phyloP scores from a whole-genome alignment of 257 asterid species.

The Linaria vulgaris region DNA sequence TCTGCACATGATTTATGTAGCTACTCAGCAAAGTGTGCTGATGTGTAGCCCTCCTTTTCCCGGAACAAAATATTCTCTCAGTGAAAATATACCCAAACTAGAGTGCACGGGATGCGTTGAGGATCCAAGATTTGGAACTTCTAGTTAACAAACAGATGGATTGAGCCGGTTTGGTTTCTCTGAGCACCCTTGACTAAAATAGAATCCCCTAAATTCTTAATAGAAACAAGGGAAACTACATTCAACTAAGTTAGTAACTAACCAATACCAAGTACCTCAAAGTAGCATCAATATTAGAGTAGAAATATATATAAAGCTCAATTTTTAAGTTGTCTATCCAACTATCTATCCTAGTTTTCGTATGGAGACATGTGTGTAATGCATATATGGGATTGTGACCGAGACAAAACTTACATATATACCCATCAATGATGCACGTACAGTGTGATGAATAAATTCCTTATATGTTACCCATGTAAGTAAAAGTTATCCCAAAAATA shows the following conservation, averaged over 20 bases:
- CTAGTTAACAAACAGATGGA: no score
- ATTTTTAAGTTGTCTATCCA: not conserved
- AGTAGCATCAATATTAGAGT: not conserved
- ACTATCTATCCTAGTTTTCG: not conserved
- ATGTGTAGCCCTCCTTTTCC: no score
- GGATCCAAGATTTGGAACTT: no score
- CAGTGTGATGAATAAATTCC: not conserved
- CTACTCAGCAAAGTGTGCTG: no score
- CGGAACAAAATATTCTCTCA: not conserved
- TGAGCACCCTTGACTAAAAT: no score
- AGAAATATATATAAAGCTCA: not conserved
- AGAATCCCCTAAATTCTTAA: not conserved
- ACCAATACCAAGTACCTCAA: not conserved
- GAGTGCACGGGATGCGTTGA: no score
- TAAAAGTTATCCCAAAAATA: not conserved
- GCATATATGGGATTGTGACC: not conserved
- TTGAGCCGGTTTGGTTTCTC: no score
- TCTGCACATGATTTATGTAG: no score
- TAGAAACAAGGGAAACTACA: not conserved
- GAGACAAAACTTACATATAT: not conserved
- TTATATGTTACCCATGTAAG: not conserved
- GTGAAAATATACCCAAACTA: not conserved
- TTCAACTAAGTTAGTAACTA: not conserved
- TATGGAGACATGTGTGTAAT: not conserved
- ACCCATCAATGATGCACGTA: not conserved